Percentiles rank a stretch among this genome's conserved stretches.
These are phyloP conservation scores for Paraconiothyrium brasiliense DNA, from an alignment of 2,329 filamentous ascomycete genomes.

Conservation along the genomic window DNA sequence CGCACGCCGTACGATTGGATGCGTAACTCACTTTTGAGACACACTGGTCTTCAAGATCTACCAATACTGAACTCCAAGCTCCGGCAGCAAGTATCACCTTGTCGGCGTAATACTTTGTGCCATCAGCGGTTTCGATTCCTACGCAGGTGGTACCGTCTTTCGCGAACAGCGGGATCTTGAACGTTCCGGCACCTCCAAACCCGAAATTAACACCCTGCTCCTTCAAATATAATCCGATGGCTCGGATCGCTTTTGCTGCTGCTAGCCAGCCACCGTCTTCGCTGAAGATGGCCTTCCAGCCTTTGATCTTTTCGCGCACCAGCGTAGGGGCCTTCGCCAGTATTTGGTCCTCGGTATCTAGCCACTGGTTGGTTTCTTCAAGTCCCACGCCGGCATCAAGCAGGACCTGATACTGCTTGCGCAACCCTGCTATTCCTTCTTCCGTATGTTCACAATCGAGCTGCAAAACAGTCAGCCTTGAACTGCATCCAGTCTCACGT, in stretches of 20 bases:
- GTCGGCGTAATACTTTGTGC: slow-evolving; percentile 54
- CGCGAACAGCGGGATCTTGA: slow-evolving; percentile 54
- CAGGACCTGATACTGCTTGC: slow-evolving; percentile 49
- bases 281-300: slow-evolving; percentile 59
- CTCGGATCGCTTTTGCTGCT: slow-evolving; percentile 58
- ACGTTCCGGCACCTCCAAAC: slow-evolving; percentile 56
- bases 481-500: neutral
- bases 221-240: slow-evolving; percentile 53
- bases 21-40: slow-evolving; percentile 64
- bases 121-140: slow-evolving; percentile 55
- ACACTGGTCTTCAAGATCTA: slow-evolving; percentile 44
- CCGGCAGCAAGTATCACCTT: slow-evolving; percentile 57
- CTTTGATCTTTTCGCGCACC: slow-evolving; percentile 53
- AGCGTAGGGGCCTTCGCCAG: slow-evolving; percentile 53
- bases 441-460: slow-evolving; percentile 49
- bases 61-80: slow-evolving; percentile 41
- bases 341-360: slow-evolving; percentile 58
- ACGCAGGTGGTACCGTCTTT: slow-evolving; percentile 49
- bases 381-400: slow-evolving; percentile 41
- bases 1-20: slow-evolving; percentile 48
- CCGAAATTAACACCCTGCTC: slow-evolving; percentile 54
- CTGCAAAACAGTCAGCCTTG: slow-evolving; percentile 25
- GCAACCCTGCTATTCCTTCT: slow-evolving; percentile 48
- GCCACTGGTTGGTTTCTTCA: slow-evolving; percentile 54
- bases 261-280: slow-evolving; percentile 59